Conservation (phyloP, 352 stramenopile genomes). For the Phytophthora fragariaefolia region DNA sequence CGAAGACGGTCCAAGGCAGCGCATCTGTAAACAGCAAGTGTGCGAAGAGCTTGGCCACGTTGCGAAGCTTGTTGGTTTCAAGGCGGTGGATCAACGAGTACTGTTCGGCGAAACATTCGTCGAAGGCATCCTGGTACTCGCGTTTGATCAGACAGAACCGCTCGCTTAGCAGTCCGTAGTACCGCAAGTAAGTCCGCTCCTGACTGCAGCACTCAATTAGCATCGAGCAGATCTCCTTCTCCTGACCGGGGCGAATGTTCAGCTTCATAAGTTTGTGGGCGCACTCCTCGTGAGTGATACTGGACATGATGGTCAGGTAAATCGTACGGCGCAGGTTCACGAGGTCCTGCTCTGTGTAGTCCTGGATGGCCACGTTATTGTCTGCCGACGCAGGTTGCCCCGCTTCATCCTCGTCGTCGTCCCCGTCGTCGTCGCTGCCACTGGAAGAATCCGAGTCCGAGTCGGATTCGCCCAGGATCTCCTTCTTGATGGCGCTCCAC, state of each 20-base stretch:
- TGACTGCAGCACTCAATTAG: conserved; percentile 99
- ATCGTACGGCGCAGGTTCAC: conserved; percentile 98
- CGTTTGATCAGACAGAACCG: conserved; percentile 97
- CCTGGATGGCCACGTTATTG: conserved; percentile 87
- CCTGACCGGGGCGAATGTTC: conserved; percentile 95
- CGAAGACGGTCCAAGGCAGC: conserved; percentile 97
- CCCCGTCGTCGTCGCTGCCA: conserved; percentile 63
- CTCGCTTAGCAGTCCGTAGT: conserved; percentile 97
- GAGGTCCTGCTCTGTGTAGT: conserved; percentile 98
- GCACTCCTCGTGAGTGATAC: conserved; percentile 98
- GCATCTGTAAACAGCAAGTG: conserved; percentile 98
- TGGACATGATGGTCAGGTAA: conserved; percentile 99
- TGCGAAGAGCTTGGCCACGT: conserved; percentile 99
- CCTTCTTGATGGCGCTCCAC: conserved; percentile 96
- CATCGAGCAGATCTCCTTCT: conserved; percentile 99
- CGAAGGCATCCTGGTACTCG: conserved; percentile 96
- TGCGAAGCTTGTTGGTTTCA: conserved; percentile 99
- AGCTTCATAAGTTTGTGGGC: conserved; percentile 99
- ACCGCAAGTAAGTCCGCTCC: conserved; percentile 97
- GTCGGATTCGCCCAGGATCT: conserved; percentile 96
- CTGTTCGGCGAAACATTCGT: conserved; percentile 94
- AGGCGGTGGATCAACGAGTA: conserved; percentile 97
- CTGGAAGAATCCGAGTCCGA: conserved; percentile 73
- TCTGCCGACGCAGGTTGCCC: conserved; percentile 25
- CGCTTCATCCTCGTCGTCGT: conserved; percentile 47